Evolutionary conservation across 805 yeast species (phyloP), one percentile per base, ranked within the genome.

Genomic region (Hanseniaspora osmophila): DNA sequence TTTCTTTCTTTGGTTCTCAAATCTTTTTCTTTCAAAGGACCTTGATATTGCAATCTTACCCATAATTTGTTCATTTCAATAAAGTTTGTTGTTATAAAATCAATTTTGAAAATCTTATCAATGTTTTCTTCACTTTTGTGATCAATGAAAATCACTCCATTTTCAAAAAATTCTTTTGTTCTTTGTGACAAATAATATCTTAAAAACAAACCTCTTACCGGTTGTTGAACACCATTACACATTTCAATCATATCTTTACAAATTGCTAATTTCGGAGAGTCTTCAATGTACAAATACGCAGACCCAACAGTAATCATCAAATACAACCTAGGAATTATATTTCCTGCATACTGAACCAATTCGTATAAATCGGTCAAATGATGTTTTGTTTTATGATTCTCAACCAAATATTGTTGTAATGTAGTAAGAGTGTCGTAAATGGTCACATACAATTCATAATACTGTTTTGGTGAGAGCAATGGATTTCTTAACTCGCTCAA

Each of bases 41-140:
- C 97, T 62, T 87, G 95, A 60, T 88, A 95, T 64, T 90, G 97
- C 52, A 88, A 68, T 44, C 98, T 74, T 3, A 92, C 97, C 98
- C 98, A 92, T 41, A 92, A 69, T 62, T 92, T 92, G 67, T 92
- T 92, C 98, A 92, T 92, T 61, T 92, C 98, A 47, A 90, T 78
- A 60, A 92, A 92, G 60, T 92, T 92, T 16, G 84, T 76, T 44
- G 85, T 71, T 33, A 88, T 74, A 57, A 88, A 90, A 47, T 79
- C 77, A 38, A 86, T 81, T 2, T 56, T 53, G 41, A 61, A 60
- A 40, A 44, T 44, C 29, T 41, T 49, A 27, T 45, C 46, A 30
- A 54, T 53, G 18, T 27, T 12, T 41, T 32, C 30, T 19, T 61
- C 68, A 41, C 6, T 22, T 5, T 22, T 22, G 7, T 7, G 4